phyloP scores from a whole-genome alignment of 2,329 filamentous ascomycete genomes.

The Whalleya microplaca region DNA sequence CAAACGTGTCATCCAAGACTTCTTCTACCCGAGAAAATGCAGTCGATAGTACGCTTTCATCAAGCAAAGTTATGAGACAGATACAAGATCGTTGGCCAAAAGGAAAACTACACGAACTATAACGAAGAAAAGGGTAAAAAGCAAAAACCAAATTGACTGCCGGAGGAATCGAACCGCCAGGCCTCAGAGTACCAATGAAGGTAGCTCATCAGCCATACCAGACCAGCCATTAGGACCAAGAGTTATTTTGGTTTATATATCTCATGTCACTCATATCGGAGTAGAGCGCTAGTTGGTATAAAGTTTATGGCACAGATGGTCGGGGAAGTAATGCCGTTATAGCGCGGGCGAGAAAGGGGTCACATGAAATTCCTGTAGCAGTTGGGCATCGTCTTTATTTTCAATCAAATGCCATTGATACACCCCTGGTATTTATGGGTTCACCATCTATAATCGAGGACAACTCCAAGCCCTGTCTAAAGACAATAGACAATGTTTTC shows the following conservation, averaged over 20 bases:
- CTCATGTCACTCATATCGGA: background rate
- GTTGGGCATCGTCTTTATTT: background rate
- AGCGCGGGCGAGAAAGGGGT: background rate
- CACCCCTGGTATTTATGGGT: slow-evolving; percentile 18
- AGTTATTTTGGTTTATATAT: background rate
- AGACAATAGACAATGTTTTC: slow-evolving; percentile 12
- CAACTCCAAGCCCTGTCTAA: slow-evolving; percentile 12
- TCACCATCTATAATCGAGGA: slow-evolving; percentile 23
- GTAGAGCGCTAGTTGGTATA: background rate
- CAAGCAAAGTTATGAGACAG: too few species aligned
- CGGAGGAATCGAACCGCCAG: background rate
- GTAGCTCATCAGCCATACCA: background rate
- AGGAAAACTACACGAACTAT: too few species aligned
- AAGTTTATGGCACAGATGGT: background rate
- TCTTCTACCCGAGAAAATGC: too few species aligned
- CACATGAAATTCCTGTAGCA: background rate
- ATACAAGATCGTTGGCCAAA: too few species aligned
- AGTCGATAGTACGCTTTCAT: too few species aligned
- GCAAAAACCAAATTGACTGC: background rate
- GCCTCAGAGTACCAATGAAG: background rate
- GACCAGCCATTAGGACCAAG: background rate
- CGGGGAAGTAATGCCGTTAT: background rate
- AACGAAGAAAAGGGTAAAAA: background rate
- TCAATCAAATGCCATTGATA: slow-evolving; percentile 16
- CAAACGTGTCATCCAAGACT: too few species aligned